Base-by-base conservation (phyloP, 805 yeast genomes). In the Lipomyces kockii region DNA sequence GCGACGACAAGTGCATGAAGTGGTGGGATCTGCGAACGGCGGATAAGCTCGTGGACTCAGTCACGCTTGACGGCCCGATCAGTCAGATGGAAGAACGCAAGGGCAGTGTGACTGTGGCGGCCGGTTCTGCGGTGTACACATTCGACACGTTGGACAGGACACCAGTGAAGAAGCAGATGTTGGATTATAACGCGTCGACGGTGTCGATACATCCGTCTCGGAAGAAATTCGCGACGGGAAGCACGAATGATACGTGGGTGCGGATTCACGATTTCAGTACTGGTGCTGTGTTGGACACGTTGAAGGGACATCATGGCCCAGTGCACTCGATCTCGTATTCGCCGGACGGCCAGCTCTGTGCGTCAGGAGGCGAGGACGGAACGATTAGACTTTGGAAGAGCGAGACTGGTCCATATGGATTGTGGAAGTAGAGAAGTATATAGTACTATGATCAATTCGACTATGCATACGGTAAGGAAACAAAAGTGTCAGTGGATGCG, bases 171-270 rank as follows among this genome's bases (percentile, higher is more conserved):
- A 61, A 66, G 35, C 58, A 71, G 20, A 66, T 62, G 14, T 66
- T 77, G 32, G 74, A 71, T 27, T 77, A 76, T 63, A 57, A 43
- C 9, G 74, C 75, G 12, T 73, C 76, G 8, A 72, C 77, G 1
- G 77, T 72, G 27, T 64, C 75, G 3, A 54, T 77, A 11, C 67
- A 68, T 43, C 67, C 70, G 1, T 72, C 67, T 37, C 49, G 65
- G 22, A 63, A 65, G 12, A 68, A 67, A 60, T 68, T 76, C 32
- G 68, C 69, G 25, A 77, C 79, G 1, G 79, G 78, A 1, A 65
- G 71, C 51, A 37, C 73, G 4, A 62, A 57, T 0, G 79, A 77
- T 55, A 77, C 79, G 5, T 77, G 77, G 77, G 76, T 77, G 7
- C 68, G 79, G 14, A 46, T 76, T 4, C 77, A 77, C 63, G 76